Percentiles rank a stretch among this genome's conserved stretches.
phyloP scores from a whole-genome alignment of 1,139 yeast species.

The Diutina neorugosa region DNA sequence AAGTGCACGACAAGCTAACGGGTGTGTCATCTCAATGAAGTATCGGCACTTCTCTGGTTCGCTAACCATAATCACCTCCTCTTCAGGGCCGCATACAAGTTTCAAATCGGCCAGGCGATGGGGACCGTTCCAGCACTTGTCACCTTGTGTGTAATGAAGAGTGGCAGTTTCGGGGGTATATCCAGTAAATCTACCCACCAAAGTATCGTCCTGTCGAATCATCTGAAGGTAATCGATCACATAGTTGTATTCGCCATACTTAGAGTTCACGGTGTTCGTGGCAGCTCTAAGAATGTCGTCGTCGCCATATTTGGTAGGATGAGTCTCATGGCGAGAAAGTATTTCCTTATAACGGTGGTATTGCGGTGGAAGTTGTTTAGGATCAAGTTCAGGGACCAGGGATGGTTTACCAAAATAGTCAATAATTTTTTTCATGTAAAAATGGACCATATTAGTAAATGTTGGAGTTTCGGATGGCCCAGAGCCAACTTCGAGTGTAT shows the following conservation, averaged over 20 bases:
- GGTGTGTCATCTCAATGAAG: conserved; percentile 21
- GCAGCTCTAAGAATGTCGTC: conserved; percentile 50
- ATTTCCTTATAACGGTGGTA: neutral
- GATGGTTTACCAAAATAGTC: neutral
- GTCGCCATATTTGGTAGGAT: conserved; percentile 36
- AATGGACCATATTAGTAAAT: conserved; percentile 5
- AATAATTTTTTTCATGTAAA: conserved; percentile 5
- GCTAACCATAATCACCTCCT: conserved; percentile 48
- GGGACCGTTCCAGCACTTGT: conserved; percentile 94
- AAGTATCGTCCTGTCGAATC: conserved; percentile 46
- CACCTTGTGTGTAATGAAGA: conserved; percentile 47
- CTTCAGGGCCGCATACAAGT: conserved; percentile 53
- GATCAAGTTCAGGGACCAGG: neutral
- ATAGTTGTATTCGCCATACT: conserved; percentile 61
- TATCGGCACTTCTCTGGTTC: conserved; percentile 91
- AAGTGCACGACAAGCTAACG: neutral
- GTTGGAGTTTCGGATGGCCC: neutral
- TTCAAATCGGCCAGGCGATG: conserved; percentile 54
- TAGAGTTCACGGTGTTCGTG: conserved; percentile 17
- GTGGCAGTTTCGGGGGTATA: conserved; percentile 19
- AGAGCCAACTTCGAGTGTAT: neutral
- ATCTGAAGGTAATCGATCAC: conserved; percentile 47
- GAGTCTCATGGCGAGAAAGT: neutral
- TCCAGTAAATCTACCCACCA: conserved; percentile 42
- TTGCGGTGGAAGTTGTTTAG: neutral